Evolutionary conservation across 139 green algal species (phyloP), one percentile per base, ranked within the genome.

Genomic region (Nannochloris sp.): DNA sequence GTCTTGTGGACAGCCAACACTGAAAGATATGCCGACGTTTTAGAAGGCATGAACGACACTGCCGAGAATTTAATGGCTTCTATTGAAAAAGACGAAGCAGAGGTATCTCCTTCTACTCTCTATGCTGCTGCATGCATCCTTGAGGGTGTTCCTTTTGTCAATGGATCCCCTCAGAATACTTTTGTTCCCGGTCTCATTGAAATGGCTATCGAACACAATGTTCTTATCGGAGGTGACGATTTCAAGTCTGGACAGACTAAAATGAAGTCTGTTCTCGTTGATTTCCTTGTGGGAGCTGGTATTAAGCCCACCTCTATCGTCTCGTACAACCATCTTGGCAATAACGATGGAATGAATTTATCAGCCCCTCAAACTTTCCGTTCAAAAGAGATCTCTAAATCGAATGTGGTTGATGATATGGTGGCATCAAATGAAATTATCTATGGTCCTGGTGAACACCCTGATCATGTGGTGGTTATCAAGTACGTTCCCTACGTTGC

Each of bases 1-100:
- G 82, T 99, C n/a, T 83, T 99, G 59, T 99, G 95, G 95, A 99
- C 95, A 5, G 95, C 95, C 58, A 99, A 99, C 86, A 99, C 95
- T 0, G 95, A 99, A 82, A 83, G 95, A n/a, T 99, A 95, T 63
- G 81, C 82, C 34, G 76, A 92, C 56, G 81, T 92, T 56, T 57
- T 71, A 10, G 81, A 90, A 61, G 95, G 93, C 45, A 54, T 99
- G 33, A 97, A 99, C 69, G 94, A 99, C 82, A 99, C 90, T 1
- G 54, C 81, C 1, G 90, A 92, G 27, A 98, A 95, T 81, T 82
- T 99, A 62, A 55, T 95, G 56, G 79, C 80, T 23, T 45, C 89
- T 33, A 89, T 99, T 56, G 84, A 93, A 4, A 42, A 63, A 13
- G 70, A 87, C 54, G 88, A 99, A 78, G 29, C 68, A 3, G 92